phyloP scores from a whole-genome alignment of 2,329 filamentous ascomycete genomes.

The Phialophora expanda region DNA sequence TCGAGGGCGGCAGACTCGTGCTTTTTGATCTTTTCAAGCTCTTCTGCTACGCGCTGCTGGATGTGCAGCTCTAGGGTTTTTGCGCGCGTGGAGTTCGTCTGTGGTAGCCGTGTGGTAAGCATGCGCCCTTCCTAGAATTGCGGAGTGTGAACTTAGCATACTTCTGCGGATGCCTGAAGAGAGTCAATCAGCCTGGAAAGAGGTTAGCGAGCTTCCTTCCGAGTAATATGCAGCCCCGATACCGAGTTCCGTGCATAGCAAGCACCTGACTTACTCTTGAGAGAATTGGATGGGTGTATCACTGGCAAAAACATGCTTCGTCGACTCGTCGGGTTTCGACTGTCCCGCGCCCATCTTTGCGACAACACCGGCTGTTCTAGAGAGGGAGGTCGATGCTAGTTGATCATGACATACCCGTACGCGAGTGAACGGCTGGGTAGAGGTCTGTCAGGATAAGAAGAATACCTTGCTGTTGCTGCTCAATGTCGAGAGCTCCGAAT shows the following conservation, averaged over 20 bases:
- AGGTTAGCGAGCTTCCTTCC: conserved; percentile 48
- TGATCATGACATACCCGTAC: conserved; percentile 13
- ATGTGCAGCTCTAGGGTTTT: conserved; percentile 84
- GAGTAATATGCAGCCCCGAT: background rate
- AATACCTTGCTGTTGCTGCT: conserved; percentile 8
- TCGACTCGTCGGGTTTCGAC: conserved; percentile 63
- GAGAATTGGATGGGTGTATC: conserved; percentile 48
- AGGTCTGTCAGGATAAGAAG: conserved; percentile 2
- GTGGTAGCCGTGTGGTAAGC: conserved; percentile 29
- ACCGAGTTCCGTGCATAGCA: background rate
- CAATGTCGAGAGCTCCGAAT: conserved; percentile 1
- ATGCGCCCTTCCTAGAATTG: background rate
- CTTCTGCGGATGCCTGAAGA: conserved; percentile 84
- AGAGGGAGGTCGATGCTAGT: background rate
- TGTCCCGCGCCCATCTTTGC: conserved; percentile 64
- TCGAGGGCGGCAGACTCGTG: conserved; percentile 72
- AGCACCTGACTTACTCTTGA: conserved; percentile 43
- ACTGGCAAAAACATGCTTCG: conserved; percentile 67
- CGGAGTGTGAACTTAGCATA: conserved; percentile 51
- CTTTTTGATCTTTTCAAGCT: conserved; percentile 79
- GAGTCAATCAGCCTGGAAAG: conserved; percentile 69
- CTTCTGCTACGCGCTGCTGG: conserved; percentile 81
- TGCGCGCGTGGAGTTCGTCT: conserved; percentile 88
- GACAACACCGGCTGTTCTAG: background rate
- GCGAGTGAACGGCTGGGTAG: conserved; percentile 10